Evolutionary conservation across 305 asterid genomes (phyloP).

Genomic region (Fraxinus albicans): DNA sequence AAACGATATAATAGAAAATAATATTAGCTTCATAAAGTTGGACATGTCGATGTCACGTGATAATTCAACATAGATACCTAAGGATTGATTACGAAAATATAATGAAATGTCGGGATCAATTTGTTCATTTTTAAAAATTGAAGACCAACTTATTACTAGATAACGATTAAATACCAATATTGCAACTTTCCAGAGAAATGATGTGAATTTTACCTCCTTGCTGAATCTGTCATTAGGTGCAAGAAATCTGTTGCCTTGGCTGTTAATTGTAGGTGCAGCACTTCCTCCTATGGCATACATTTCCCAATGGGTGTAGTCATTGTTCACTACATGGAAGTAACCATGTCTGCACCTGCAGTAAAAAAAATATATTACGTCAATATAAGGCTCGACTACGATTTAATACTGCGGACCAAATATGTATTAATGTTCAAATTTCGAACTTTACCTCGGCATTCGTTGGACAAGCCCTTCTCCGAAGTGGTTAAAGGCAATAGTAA

Average conservation of each 20-base stretch:
- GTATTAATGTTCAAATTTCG: not conserved
- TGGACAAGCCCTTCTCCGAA: constrained; percentile 83
- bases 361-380: not conserved
- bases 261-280: constrained; percentile 70
- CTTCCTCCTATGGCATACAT: constrained; percentile 92
- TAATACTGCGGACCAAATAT: not conserved
- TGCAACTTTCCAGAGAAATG: not conserved
- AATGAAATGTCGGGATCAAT: not conserved
- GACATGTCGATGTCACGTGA: not conserved
- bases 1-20: not conserved
- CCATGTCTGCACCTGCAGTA: constrained; percentile 75
- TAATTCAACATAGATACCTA: not conserved
- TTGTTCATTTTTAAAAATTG: not conserved
- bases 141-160: not conserved
- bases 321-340: constrained; percentile 81
- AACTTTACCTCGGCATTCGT: constrained; percentile 74
- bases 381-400: not conserved
- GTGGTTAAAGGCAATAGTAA: constrained; percentile 74
- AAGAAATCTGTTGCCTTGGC: constrained; percentile 82
- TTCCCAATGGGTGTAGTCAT: constrained; percentile 85
- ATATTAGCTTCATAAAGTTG: not conserved
- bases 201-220: constrained; percentile 45
- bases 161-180: not conserved
- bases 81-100: not conserved
- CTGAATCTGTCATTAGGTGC: constrained; percentile 52